These are phyloP conservation scores for Alternaria tenuissima DNA, from an alignment of 2,329 filamentous ascomycete genomes.

Conservation along the genomic window DNA sequence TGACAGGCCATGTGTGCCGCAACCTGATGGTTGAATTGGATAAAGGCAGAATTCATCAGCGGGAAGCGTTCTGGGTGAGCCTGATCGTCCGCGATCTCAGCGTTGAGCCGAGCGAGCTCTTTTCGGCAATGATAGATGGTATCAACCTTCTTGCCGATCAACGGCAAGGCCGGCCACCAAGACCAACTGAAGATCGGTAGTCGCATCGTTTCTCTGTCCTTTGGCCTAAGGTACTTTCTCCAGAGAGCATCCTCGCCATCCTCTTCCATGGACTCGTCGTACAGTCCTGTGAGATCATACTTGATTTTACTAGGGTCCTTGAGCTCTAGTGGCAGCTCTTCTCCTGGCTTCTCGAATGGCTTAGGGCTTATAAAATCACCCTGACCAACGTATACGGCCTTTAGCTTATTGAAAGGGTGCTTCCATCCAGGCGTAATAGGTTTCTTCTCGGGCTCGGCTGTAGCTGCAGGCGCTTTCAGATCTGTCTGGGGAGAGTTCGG, in stretches of 20 bases:
- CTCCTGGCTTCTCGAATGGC: conserved; percentile 51
- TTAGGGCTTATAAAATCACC: conserved; percentile 55
- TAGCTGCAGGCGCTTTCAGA: conserved; percentile 27
- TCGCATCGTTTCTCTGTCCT: conserved; percentile 84
- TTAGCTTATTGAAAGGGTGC: conserved; percentile 34
- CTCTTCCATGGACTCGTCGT: conserved; percentile 41
- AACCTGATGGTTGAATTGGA: conserved; percentile 98
- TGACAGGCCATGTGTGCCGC: conserved; percentile 99
- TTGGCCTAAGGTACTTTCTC: conserved; percentile 82
- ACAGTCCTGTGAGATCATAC: conserved; percentile 43
- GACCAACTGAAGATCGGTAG: conserved; percentile 62
- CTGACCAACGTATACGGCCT: conserved; percentile 30
- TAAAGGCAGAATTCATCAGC: conserved; percentile 94
- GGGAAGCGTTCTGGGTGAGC: conserved; percentile 84
- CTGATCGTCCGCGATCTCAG: conserved; percentile 93
- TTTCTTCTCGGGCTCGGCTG: conserved; percentile 25
- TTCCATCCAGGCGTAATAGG: conserved; percentile 25
- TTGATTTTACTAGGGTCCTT: conserved; percentile 37
- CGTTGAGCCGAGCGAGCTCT: conserved; percentile 84
- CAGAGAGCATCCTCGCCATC: conserved; percentile 65
- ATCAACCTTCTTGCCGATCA: conserved; percentile 89
- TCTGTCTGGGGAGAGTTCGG: conserved; percentile 34
- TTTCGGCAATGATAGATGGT: conserved; percentile 91
- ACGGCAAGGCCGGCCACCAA: conserved; percentile 83
- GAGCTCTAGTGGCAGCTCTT: conserved; percentile 46